Evolutionary conservation across 2,329 filamentous ascomycete species (phyloP), one percentile per base, ranked within the genome.

Genomic region (Fusarium setosum): DNA sequence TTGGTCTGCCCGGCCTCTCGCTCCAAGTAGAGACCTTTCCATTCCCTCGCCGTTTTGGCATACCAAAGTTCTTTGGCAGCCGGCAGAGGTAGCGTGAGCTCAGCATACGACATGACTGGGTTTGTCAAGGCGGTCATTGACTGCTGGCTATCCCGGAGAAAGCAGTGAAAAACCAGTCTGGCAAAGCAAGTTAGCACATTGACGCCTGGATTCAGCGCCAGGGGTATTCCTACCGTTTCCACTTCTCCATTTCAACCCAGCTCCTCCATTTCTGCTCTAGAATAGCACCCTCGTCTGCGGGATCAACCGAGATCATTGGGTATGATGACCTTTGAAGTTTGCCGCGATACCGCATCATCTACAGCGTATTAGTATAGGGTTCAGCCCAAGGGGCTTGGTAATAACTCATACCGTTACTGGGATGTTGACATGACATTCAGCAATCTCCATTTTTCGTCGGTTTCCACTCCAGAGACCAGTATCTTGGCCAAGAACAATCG

Each of bases 101-200:
- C 91, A 1, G 88, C 83, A 69, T 92, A 93, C 0, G 90, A 90
- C 65, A 92, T 86, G 18, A 88, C 79, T 0, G 89, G 88, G 59
- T 86, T 89, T 20, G 85, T 87, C 53, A 91, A 80, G 5, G 90
- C 82, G 2, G 88, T 86, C 79, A 93, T 90, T 3, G 90, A 91
- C 5, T 86, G 83, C 61, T 92, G 88, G 0, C 88, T 82, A 69
- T 93, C 90, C 56, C 89, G 84, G 6, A 90, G 76, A 65, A 90
- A 90, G 13, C 86, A 79, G 70, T 90, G 88, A 59, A 90, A 88
- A 4, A 87, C 86, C 3, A 93, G 84, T 32, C 85, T 85, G 38
- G 64, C 12, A 53, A 5, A 11, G 32, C 50, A 37, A 54, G 48
- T 65, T 53, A 68, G 65, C 47, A 62, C 42, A 20, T 17, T 8